Percentiles rank a stretch among this genome's conserved stretches.
Conservation (phyloP, 768 basidiomycete genomes). For the Auriscalpium microsporum region DNA sequence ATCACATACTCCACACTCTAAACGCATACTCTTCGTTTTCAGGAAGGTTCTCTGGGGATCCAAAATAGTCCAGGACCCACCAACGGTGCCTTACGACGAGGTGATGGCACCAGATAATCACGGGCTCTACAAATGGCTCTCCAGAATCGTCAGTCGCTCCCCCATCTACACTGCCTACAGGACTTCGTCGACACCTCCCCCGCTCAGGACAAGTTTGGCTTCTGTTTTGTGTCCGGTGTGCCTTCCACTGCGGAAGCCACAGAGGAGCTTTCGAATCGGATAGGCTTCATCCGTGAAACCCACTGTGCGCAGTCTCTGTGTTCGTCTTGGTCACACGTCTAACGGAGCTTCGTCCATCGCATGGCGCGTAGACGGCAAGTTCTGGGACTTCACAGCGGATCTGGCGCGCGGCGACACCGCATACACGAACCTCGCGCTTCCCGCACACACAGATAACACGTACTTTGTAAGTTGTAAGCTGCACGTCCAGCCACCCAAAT, state of each 20-base stretch:
- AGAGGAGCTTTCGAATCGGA: constrained; percentile 63
- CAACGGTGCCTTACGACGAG: constrained; percentile 63
- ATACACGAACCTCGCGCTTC: constrained; percentile 82
- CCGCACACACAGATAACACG: constrained; percentile 74
- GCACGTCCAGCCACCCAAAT: constrained; percentile 1
- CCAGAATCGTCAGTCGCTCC: constrained; percentile 54
- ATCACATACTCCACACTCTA: neutral
- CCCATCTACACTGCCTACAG: neutral
- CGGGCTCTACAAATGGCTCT: constrained; percentile 75
- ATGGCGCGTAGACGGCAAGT: constrained; percentile 63
- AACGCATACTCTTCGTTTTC: neutral
- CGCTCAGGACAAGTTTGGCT: constrained; percentile 73
- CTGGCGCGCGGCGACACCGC: constrained; percentile 89
- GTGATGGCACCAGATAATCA: constrained; percentile 57
- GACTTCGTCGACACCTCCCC: neutral
- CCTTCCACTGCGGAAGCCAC: constrained; percentile 79
- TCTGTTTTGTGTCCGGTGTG: constrained; percentile 79
- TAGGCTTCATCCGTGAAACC: constrained; percentile 87
- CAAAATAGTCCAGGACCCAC: constrained; percentile 65
- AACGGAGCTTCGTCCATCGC: neutral
- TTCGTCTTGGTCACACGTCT: constrained; percentile 3
- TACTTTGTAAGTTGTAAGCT: constrained; percentile 60
- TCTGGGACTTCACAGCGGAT: constrained; percentile 96
- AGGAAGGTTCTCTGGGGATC: constrained; percentile 79
- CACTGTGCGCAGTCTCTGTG: constrained; percentile 34